A percentile compares a stretch with the other conserved stretches of the same genome.
These are phyloP conservation scores for Berberis vulgaris DNA, from an alignment of 164 flowering plant genomes.

Conservation along the genomic window DNA sequence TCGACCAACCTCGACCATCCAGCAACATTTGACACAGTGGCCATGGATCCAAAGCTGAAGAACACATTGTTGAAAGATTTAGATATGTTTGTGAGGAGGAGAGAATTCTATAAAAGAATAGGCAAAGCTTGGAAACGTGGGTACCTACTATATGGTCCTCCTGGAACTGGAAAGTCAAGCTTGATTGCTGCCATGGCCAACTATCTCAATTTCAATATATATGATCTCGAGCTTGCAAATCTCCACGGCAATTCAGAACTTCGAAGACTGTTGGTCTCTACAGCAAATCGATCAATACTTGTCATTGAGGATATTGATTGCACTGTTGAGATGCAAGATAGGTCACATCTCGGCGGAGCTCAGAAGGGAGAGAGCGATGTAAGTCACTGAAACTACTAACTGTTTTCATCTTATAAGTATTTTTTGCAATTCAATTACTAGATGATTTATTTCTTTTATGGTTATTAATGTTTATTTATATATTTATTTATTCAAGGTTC, in stretches of 20 bases:
- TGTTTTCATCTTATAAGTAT: no score
- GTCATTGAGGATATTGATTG: conserved; percentile 59
- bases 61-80: conserved; percentile 39
- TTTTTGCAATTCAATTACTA: no score
- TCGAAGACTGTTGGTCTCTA: conserved; percentile 38
- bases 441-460: no score
- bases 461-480: no score
- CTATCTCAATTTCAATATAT: conserved; percentile 45
- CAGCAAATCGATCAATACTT: conserved; percentile 37
- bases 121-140: conserved; percentile 71
- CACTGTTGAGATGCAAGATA: conserved; percentile 21
- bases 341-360: background rate
- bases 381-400: background rate
- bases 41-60: conserved; percentile 45
- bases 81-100: conserved; percentile 34
- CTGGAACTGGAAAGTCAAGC: conserved; percentile 68
- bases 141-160: conserved; percentile 56
- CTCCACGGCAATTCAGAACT: conserved; percentile 42
- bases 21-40: conserved; percentile 44
- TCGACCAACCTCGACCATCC: conserved; percentile 39
- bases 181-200: conserved; percentile 73
- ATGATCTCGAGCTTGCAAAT: conserved; percentile 49
- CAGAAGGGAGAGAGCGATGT: background rate
- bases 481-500: no score
- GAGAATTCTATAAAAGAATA: conserved; percentile 41